Percentiles rank a stretch among this genome's conserved stretches.
Conservation (phyloP, 2,329 filamentous ascomycete species). For the Beauveria australis region DNA sequence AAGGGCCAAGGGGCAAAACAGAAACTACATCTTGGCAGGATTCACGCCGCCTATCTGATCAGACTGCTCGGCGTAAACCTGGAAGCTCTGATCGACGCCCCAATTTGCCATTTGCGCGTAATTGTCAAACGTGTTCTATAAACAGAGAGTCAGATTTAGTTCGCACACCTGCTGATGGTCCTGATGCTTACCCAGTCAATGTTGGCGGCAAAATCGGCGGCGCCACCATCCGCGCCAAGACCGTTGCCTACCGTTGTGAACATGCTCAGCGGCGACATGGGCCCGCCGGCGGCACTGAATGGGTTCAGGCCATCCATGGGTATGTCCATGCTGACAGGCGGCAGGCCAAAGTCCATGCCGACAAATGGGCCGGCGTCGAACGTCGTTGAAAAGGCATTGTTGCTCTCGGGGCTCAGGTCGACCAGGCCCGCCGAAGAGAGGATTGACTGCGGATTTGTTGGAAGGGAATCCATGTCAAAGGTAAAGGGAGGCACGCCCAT, state of each 20-base stretch:
- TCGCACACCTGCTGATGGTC: too few species aligned
- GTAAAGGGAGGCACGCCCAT: conserved; percentile 24
- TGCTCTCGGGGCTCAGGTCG: conserved; percentile 18
- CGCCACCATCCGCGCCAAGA: conserved; percentile 13
- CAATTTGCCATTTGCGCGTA: conserved; percentile 47
- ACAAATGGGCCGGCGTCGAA: conserved; percentile 31
- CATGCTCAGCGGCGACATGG: conserved; percentile 43
- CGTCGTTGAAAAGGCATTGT: conserved; percentile 24
- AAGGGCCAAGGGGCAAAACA: background rate
- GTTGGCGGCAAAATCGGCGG: conserved; percentile 38
- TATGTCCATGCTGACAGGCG: conserved; percentile 24
- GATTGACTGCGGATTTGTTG: conserved; percentile 18
- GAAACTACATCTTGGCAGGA: conserved; percentile 1
- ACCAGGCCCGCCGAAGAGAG: conserved; percentile 19
- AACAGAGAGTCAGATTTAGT: conserved; percentile 17
- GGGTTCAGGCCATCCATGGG: conserved; percentile 23
- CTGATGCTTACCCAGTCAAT: conserved; percentile 49
- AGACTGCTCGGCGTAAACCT: conserved; percentile 35
- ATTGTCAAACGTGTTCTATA: conserved; percentile 47
- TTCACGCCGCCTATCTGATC: background rate
- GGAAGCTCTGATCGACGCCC: conserved; percentile 43
- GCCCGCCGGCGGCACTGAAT: conserved; percentile 13
- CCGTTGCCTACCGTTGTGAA: conserved; percentile 35
- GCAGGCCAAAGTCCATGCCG: conserved; percentile 35
- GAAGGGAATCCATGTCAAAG: conserved; percentile 28